Base-by-base conservation (phyloP, 192 early-diverging fungal species). In the Endogone sp. region DNA sequence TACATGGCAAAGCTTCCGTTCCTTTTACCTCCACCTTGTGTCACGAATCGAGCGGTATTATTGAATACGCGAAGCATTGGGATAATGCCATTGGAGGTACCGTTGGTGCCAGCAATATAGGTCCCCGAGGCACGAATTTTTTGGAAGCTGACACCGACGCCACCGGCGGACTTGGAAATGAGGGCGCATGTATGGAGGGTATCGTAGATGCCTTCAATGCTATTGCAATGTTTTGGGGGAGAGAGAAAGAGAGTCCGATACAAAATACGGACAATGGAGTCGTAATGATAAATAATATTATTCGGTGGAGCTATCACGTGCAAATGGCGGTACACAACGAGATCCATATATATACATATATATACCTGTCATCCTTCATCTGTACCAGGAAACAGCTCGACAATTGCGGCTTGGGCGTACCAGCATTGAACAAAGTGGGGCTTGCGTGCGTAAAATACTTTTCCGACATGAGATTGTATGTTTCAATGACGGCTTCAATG, bases 1-100 rank as follows among this genome's bases (percentile, higher is more conserved):
- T n/a, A 83, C 79, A 98, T 93, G 66, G 96, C 96, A 83, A 98
- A 98, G 21, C 92, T 93, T 29, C 96, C 96, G 10, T 94, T 94
- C 8, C 96, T 86, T 82, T 97, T 96, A 86, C 95, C 95, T 32
- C 95, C 96, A 64, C 96, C 95, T 75, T 98, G 96, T 78, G 95
- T 95, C 28, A 98, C 96, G 76, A 95, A 98, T 29, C 96, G 90
- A 20, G 96, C 96, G 11, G 96, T 98, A 80, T 96, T 95, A 83
- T 98, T 97, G 75, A 89, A 98, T 25, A 98, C 96, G 32, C 96
- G 89, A 54, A 98, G 82, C 96, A 98, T 98, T 6, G 96, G 96
- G 24, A 98, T 85, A 66, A 98, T 90, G 3, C 96, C 96, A 73
- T 98, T 98, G 25, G 96, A 98, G 59, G 87, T 85, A 62, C 96